Base-by-base conservation (phyloP, 345 rosid genomes). In the Hypericum perforatum region DNA sequence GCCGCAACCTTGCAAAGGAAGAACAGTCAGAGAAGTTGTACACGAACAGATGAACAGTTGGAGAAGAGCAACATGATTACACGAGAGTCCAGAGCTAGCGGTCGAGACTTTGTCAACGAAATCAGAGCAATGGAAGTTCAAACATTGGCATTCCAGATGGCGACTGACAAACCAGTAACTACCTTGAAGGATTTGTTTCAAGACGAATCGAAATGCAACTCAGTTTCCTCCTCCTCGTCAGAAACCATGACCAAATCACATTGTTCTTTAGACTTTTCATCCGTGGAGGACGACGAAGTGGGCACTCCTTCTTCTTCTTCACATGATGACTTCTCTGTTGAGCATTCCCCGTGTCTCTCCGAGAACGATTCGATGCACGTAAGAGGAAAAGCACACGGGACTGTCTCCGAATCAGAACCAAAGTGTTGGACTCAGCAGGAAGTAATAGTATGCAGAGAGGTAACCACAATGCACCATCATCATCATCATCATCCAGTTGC, bases 101-200 rank as follows among this genome's bases (percentile, higher is more conserved):
- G 5, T 22, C 60, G 63, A 65, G 60, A 57, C 14, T 43, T 42
- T 59, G 57, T 16, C 39, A 58, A 47, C 29, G 51, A 46, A 22
- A 51, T 36, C 47, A 58, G 53, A 47, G 14, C 36, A 11, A 39
- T 50, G 43, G 68, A 13, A 54, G 63, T 58, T 46, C 64, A 54
- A 57, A 66, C 61, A 42, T 36, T 14, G 12, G 49, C 54, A 45
- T 45, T 73, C 39, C 69, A 66, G 60, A 65, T 49, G 32, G 63
- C 16, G n/a, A 59, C 32, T 29, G 49, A 63, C 48, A 69, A 69
- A 58, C 74, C 70, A 43, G 52, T 40, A 14, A 63, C 5, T 14
- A 68, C 56, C 58, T 66, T 71, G 42, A 65, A 59, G 68, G 80
- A 75, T 63, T 72, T 79, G 45, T 74, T 81, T 69, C 70, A 62